Percentiles rank a stretch among this genome's conserved stretches.
Evolutionary conservation across 768 basidiomycete genomes (phyloP).

Genomic region (Hygrophorus russula): DNA sequence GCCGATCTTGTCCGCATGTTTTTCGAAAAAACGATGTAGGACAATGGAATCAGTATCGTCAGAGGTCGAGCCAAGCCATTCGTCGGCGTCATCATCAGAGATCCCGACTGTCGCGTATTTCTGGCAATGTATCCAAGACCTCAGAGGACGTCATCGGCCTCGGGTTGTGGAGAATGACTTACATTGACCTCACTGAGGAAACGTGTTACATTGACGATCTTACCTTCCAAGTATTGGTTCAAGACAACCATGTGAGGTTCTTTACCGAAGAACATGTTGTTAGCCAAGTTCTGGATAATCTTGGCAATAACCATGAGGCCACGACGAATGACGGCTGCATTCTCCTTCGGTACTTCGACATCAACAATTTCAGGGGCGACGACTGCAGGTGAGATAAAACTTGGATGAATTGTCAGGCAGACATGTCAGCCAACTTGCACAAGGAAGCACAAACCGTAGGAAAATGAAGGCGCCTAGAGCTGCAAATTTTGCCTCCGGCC

Average conservation of each 20-base stretch:
- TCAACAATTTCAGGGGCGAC: constrained; percentile 81
- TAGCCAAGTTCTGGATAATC: constrained; percentile 87
- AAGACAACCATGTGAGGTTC: constrained; percentile 77
- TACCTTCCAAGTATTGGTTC: constrained; percentile 62
- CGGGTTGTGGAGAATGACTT: constrained; percentile 10
- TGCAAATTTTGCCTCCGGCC: constrained; percentile 73
- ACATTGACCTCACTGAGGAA: constrained; percentile 71
- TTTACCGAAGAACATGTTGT: constrained; percentile 89
- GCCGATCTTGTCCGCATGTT: constrained; percentile 79
- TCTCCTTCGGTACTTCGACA: constrained; percentile 61
- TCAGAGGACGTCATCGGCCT: neutral
- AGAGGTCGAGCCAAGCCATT: constrained; percentile 66
- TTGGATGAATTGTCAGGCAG: constrained; percentile 16
- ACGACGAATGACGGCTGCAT: constrained; percentile 43
- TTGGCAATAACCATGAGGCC: constrained; percentile 84
- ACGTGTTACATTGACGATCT: constrained; percentile 62
- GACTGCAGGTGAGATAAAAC: constrained; percentile 87
- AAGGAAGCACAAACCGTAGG: constrained; percentile 39
- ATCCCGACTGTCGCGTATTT: constrained; percentile 23
- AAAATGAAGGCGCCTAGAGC: constrained; percentile 90
- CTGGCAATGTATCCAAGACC: constrained; percentile 12
- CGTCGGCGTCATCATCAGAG: constrained; percentile 53
- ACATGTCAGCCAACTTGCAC: neutral
- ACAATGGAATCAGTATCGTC: constrained; percentile 81
- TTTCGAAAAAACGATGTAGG: constrained; percentile 75